Evolutionary conservation across 257 asterid species (phyloP).

Genomic region (Vinca minor): DNA sequence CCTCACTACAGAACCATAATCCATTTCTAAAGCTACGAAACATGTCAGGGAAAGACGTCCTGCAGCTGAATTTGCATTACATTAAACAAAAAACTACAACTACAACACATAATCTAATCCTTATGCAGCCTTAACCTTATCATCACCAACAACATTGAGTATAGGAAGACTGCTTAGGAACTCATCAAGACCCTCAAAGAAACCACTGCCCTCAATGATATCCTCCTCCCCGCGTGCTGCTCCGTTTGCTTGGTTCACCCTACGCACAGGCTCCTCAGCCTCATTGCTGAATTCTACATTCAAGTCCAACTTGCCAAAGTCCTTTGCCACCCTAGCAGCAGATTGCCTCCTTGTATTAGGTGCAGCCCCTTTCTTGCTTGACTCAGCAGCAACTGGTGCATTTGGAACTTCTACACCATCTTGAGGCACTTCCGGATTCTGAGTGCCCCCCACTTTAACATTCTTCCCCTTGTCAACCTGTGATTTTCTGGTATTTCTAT

Average conservation of each 20-base stretch:
- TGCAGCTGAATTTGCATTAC: constrained; percentile 13
- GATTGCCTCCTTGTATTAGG: constrained; percentile 58
- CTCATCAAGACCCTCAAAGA: constrained; percentile 96
- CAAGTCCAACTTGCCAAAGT: constrained; percentile 69
- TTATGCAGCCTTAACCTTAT: constrained; percentile 76
- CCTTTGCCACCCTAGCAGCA: constrained; percentile 61
- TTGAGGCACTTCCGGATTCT: constrained; percentile 28
- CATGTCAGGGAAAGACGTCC: constrained; percentile 9
- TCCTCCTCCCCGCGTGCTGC: constrained; percentile 67
- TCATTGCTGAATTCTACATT: constrained; percentile 91
- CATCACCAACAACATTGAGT: constrained; percentile 70
- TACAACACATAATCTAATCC: constrained; percentile 29
- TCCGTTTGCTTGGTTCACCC: constrained; percentile 47
- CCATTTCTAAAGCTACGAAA: constrained; percentile 7
- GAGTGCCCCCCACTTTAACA: constrained; percentile 19
- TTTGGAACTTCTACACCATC: constrained; percentile 34
- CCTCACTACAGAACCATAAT: constrained; percentile 16
- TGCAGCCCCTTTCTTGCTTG: constrained; percentile 36
- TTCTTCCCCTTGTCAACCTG: constrained; percentile 49
- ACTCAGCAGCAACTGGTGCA: constrained; percentile 32
- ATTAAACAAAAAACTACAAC: constrained; percentile 26
- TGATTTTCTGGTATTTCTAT: constrained; percentile 33
- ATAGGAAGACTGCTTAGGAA: constrained; percentile 86
- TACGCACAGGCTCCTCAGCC: constrained; percentile 61
- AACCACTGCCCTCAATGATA: constrained; percentile 76